Evolutionary conservation across 495 filamentous ascomycete species (phyloP).

Genomic region (Halenospora varia): DNA sequence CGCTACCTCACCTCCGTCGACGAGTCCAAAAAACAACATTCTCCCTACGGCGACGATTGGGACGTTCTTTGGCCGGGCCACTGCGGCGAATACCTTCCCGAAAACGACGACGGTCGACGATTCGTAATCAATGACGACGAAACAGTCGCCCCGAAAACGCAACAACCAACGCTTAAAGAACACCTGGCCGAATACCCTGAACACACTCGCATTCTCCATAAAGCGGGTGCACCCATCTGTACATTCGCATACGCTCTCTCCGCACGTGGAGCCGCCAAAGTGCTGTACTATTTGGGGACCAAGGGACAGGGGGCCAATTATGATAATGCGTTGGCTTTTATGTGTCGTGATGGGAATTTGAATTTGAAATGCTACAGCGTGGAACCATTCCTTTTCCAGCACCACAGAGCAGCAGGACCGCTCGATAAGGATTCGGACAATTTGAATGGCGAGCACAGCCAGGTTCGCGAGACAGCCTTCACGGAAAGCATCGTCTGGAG

Average conservation of each 20-base stretch:
- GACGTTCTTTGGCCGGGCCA: conserved; percentile 53
- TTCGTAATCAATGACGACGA: conserved; percentile 28
- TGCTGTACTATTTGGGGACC: conserved; percentile 40
- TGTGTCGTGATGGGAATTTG: conserved; percentile 37
- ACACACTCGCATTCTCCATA: conserved; percentile 43
- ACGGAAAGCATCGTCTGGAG: conserved; percentile 46
- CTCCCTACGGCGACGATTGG: conserved; percentile 57
- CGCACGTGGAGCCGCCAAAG: conserved; percentile 45
- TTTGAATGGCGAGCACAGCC: conserved; percentile 23
- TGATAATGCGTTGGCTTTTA: conserved; percentile 45
- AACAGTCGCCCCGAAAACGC: conserved; percentile 25
- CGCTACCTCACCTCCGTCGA: neutral
- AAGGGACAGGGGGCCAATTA: conserved; percentile 38
- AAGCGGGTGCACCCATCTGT: conserved; percentile 44
- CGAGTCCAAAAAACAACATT: conserved; percentile 11
- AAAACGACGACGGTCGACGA: conserved; percentile 19
- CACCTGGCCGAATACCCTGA: conserved; percentile 28
- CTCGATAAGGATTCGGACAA: conserved; percentile 43
- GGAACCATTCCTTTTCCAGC: conserved; percentile 43
- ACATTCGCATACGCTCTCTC: conserved; percentile 53
- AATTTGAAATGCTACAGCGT: conserved; percentile 40
- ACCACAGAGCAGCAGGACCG: conserved; percentile 38
- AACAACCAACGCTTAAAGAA: conserved; percentile 2
- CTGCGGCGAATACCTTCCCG: conserved; percentile 17
- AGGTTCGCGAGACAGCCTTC: conserved; percentile 33